Conservation (phyloP, 192 early-diverging fungal genomes). For the Coemansia sp. region DNA sequence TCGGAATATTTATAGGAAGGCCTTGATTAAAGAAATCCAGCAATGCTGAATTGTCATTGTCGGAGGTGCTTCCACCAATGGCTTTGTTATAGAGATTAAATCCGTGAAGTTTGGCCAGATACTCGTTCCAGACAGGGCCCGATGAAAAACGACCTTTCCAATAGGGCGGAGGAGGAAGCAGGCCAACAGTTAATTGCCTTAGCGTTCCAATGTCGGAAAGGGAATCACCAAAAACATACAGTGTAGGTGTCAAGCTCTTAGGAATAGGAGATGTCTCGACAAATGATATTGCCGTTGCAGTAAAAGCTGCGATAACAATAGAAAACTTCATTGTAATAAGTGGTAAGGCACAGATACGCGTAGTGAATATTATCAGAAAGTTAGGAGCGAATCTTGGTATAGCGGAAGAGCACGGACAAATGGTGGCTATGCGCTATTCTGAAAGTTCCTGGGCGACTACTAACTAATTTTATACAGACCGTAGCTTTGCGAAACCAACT, state of each 20-base stretch:
- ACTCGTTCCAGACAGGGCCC: constrained; percentile 42
- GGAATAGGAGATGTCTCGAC: constrained; percentile 12
- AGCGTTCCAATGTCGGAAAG: constrained; percentile 31
- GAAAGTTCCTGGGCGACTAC: too few relatives aligned
- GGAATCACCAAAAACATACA: constrained; percentile 36
- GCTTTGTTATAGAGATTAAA: constrained; percentile 33
- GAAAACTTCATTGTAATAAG: constrained; percentile 11
- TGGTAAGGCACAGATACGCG: background rate
- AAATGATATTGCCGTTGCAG: background rate
- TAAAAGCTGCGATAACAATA: background rate
- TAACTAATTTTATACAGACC: too few relatives aligned
- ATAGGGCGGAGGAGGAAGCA: constrained; percentile 27
- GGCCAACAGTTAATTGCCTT: constrained; percentile 19
- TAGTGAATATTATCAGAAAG: too few relatives aligned
- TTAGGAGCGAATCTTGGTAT: too few relatives aligned
- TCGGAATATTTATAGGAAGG: constrained; percentile 29
- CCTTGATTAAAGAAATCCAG: constrained; percentile 10
- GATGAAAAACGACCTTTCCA: constrained; percentile 39
- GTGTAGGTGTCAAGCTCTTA: constrained; percentile 13
- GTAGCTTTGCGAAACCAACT: too few relatives aligned
- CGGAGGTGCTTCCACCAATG: constrained; percentile 22
- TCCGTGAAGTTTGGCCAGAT: constrained; percentile 24
- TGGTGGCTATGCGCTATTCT: too few relatives aligned
- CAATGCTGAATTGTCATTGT: constrained; percentile 19
- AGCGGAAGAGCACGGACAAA: too few relatives aligned